Base-by-base conservation (phyloP, 805 yeast genomes). In the Myxozyma nipponensis region DNA sequence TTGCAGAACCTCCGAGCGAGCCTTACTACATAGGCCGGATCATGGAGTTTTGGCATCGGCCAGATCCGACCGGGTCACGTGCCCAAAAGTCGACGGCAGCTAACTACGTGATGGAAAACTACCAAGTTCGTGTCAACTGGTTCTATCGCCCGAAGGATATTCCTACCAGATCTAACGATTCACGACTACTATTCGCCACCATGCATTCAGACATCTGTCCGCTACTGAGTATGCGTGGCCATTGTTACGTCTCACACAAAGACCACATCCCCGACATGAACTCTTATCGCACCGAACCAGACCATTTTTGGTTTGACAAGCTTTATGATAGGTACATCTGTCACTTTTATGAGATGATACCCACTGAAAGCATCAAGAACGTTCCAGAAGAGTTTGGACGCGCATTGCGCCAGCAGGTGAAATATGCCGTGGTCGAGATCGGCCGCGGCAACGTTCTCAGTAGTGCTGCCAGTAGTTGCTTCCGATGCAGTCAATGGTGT, bases 1-100 rank as follows among this genome's bases (percentile, higher is more conserved):
- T 90, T 10, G 81, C 93, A 56, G 96, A 88, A 66, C 96, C 96
- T 1, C 88, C 96, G 0, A 93, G 95, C 1, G 96, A 88, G 61
- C 97, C 98, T 0, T 93, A 85, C 71, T 86, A 88, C 62, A 77
- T 93, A 39, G 98, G 95, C 0, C 73, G 91, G 38, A 75, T 91
- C 36, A 77, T 86, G 73, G 93, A 90, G 15, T 87, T 89, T 58
- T 74, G 72, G 2, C 71, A 58, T 74, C 56, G 13, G 43, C 30
- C 39, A 17, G 41, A 34, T 23, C 24, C 48, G 15, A n/a, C 44
- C 22, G 35, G 22, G 50, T 49, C 17, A 18, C 49, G 26, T 5
- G 22, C 32, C 23, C 41, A 36, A n/a, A 47, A 30, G 35, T 34
- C 47, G 17, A 41, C 25, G 21, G 37, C 49, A 18, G 21, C 53